These are phyloP conservation scores for Beauveria rudraprayagi DNA, from an alignment of 2,329 filamentous ascomycete species.

Conservation along the genomic window DNA sequence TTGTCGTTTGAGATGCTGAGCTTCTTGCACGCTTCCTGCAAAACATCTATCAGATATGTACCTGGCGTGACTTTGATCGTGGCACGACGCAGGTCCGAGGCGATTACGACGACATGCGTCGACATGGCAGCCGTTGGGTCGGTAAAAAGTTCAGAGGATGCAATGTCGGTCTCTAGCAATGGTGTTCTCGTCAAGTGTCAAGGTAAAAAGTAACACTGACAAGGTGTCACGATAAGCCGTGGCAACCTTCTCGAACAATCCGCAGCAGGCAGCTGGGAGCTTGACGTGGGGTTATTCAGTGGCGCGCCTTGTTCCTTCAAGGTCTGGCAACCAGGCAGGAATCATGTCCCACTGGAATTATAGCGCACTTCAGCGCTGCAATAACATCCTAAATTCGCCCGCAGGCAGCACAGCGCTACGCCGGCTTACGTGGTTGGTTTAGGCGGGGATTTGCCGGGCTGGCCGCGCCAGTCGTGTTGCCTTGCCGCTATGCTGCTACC, in stretches of 20 bases:
- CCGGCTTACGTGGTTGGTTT: conserved; percentile 10
- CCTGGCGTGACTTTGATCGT: conserved; percentile 76
- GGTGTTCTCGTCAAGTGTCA: background rate
- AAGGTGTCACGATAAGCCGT: background rate
- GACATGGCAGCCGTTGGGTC: conserved; percentile 48
- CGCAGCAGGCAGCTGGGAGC: conserved; percentile 9
- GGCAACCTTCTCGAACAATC: conserved; percentile 13
- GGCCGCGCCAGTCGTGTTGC: conserved; percentile 15
- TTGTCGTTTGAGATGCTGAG: conserved; percentile 64
- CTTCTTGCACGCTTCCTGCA: conserved; percentile 81
- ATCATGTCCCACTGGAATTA: background rate
- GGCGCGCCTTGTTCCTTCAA: background rate
- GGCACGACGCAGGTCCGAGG: conserved; percentile 67
- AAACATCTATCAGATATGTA: conserved; percentile 75
- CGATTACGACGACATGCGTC: conserved; percentile 81
- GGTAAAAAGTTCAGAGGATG: background rate
- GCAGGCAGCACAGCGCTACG: background rate
- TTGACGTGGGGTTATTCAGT: conserved; percentile 7
- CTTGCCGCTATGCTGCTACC: conserved; percentile 10
- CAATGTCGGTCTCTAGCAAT: background rate
- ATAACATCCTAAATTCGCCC: background rate
- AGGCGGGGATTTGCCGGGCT: conserved; percentile 12
- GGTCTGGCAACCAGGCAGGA: background rate
- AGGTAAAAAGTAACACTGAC: background rate
- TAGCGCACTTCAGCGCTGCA: conserved; percentile 1